These are phyloP conservation scores for Hypoxylon rickii DNA, from an alignment of 495 filamentous ascomycete species.

Conservation along the genomic window DNA sequence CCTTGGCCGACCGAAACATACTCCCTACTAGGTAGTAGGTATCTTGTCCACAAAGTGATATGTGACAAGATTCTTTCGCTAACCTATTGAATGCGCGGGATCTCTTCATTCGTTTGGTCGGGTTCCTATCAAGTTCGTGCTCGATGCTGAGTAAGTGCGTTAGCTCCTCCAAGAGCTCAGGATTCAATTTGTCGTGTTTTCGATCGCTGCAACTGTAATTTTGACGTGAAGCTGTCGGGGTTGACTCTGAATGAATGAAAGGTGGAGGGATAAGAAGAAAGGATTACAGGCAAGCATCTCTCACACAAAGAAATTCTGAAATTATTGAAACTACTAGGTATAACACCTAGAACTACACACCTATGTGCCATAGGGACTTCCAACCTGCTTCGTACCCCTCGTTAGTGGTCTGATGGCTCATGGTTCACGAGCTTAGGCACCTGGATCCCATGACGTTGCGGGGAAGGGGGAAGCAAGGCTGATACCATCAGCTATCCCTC, in stretches of 20 bases:
- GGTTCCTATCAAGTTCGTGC: slow-evolving; percentile 15
- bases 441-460: slow-evolving; percentile 26
- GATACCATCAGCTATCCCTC: slow-evolving; percentile 12
- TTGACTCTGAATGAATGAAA: slow-evolving; percentile 7
- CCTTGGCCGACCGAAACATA: too few species aligned
- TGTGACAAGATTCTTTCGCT: too few species aligned
- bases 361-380: slow-evolving; percentile 4
- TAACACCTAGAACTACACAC: slow-evolving; percentile 1
- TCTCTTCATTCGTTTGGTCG: slow-evolving; percentile 6
- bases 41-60: too few species aligned
- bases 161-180: too few species aligned
- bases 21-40: too few species aligned
- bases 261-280: slow-evolving; percentile 21
- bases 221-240: too few species aligned
- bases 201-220: too few species aligned
- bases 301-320: slow-evolving; percentile 17
- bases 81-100: slow-evolving; percentile 17
- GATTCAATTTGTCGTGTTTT: too few species aligned
- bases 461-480: slow-evolving; percentile 17
- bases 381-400: slow-evolving; percentile 21
- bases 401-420: slow-evolving; percentile 27
- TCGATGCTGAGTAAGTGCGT: slow-evolving; percentile 19
- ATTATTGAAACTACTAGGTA: slow-evolving; percentile 9
- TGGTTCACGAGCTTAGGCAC: not conserved
- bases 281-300: slow-evolving; percentile 3